phyloP scores from a whole-genome alignment of 2,329 filamentous ascomycete species.

The Purpureocillium lavendulum region DNA sequence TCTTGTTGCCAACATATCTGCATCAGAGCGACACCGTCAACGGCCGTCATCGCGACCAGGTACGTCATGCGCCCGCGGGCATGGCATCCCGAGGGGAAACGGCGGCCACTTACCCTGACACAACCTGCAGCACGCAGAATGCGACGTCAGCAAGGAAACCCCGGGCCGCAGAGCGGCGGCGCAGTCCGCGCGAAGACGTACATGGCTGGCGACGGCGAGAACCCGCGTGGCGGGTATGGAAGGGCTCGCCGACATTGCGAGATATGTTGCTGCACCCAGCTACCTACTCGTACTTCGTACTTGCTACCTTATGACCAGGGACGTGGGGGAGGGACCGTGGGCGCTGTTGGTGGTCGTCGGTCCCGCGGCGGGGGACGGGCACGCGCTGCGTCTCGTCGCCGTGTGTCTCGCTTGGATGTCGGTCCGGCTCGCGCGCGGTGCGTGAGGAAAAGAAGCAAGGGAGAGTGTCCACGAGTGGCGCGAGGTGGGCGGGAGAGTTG shows the following conservation, averaged over 20 bases:
- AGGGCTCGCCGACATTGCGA: constrained; percentile 5
- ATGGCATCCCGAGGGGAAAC: neutral
- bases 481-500: no score
- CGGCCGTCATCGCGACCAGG: no score
- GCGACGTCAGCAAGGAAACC: neutral
- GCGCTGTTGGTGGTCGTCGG: no score
- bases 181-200: constrained; percentile 37
- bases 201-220: constrained; percentile 89
- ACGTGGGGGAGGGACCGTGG: no score
- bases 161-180: neutral
- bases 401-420: no score
- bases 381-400: neutral
- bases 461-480: no score
- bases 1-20: constrained; percentile 96
- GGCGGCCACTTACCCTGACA: constrained; percentile 27
- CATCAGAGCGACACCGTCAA: neutral
- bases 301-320: no score
- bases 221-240: constrained; percentile 54
- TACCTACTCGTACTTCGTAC: no score
- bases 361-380: no score
- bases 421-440: no score
- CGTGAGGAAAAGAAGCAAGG: no score
- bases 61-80: no score
- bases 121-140: constrained; percentile 27
- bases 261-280: neutral